Percentiles rank a stretch among this genome's conserved stretches.
phyloP scores from a whole-genome alignment of 2,329 filamentous ascomycete species.

The Endoconidiophora polonica region DNA sequence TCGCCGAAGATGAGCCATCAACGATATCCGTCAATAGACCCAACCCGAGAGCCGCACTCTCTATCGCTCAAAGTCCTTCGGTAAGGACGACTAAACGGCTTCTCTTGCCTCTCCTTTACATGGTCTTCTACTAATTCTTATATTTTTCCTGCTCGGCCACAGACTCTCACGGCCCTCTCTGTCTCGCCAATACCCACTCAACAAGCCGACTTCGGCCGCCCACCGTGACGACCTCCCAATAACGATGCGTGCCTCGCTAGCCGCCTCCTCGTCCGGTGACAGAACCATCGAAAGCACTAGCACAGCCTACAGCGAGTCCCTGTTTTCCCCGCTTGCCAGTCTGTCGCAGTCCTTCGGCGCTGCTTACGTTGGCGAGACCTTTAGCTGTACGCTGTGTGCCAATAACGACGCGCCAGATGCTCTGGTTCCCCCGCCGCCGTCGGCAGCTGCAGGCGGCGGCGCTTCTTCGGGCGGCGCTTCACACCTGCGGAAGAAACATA shows the following conservation, averaged over 20 bases:
- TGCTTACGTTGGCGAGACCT: constrained; percentile 88
- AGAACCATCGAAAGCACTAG: not conserved
- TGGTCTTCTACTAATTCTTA: not conserved
- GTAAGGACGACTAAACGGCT: constrained; percentile 23
- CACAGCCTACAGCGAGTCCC: not conserved
- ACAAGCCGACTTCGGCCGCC: constrained; percentile 23
- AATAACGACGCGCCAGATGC: constrained; percentile 53
- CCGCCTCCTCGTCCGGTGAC: not conserved
- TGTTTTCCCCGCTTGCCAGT: constrained; percentile 11
- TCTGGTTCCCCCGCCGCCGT: constrained; percentile 14
- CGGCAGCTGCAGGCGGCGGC: not conserved
- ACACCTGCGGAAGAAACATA: constrained; percentile 25
- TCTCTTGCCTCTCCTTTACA: not conserved
- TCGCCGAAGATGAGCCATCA: constrained; percentile 36
- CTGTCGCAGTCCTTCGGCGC: constrained; percentile 55
- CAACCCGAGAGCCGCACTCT: constrained; percentile 57
- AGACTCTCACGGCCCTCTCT: constrained; percentile 73
- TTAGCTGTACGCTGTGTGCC: constrained; percentile 87
- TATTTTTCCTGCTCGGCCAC: not conserved
- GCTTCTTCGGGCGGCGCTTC: constrained; percentile 10
- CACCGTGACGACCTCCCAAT: constrained; percentile 17
- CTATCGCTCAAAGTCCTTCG: constrained; percentile 63
- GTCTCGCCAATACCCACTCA: constrained; percentile 45
- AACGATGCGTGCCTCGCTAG: constrained; percentile 6
- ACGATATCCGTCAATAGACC: constrained; percentile 38